Evolutionary conservation across 2,329 filamentous ascomycete species (phyloP).

Genomic region (Leptographium flavum): DNA sequence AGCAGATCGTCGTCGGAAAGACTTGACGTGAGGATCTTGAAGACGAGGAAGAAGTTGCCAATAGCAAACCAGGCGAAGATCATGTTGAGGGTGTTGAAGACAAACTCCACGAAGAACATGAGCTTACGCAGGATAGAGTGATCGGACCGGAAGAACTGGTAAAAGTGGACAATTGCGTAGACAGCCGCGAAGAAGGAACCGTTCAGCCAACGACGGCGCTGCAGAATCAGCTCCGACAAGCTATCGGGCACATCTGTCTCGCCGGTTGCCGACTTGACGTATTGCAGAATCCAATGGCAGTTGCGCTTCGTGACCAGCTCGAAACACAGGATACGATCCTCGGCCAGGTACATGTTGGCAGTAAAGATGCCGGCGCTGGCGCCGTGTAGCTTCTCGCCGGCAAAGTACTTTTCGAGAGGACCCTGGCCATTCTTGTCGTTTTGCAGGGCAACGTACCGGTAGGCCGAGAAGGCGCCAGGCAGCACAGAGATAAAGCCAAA

Average conservation of each 20-base stretch:
- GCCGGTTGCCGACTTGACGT: constrained; percentile 92
- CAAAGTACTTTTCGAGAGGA: constrained; percentile 91
- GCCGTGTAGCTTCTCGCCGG: constrained; percentile 89
- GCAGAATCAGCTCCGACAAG: constrained; percentile 87
- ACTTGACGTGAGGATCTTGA: constrained; percentile 87
- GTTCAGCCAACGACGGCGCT: constrained; percentile 94
- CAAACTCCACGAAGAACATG: constrained; percentile 82
- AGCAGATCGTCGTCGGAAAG: constrained; percentile 56
- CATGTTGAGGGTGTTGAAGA: constrained; percentile 93
- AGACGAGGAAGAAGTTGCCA: constrained; percentile 97
- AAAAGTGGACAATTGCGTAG: constrained; percentile 88
- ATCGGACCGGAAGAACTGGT: constrained; percentile 87
- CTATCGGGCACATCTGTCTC: constrained; percentile 94
- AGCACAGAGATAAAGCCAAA: constrained; percentile 97
- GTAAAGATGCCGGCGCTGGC: constrained; percentile 92
- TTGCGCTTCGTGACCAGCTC: constrained; percentile 96
- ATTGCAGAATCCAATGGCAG: constrained; percentile 93
- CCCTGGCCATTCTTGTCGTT: constrained; percentile 93
- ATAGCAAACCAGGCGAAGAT: constrained; percentile 98
- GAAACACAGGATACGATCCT: constrained; percentile 97
- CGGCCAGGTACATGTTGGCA: constrained; percentile 97
- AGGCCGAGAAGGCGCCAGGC: constrained; percentile 96
- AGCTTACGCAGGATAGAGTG: constrained; percentile 79
- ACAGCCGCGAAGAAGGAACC: constrained; percentile 96
- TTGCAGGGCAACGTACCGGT: constrained; percentile 84